phyloP scores from a whole-genome alignment of 345 rosid species.

The Camelina neglecta region DNA sequence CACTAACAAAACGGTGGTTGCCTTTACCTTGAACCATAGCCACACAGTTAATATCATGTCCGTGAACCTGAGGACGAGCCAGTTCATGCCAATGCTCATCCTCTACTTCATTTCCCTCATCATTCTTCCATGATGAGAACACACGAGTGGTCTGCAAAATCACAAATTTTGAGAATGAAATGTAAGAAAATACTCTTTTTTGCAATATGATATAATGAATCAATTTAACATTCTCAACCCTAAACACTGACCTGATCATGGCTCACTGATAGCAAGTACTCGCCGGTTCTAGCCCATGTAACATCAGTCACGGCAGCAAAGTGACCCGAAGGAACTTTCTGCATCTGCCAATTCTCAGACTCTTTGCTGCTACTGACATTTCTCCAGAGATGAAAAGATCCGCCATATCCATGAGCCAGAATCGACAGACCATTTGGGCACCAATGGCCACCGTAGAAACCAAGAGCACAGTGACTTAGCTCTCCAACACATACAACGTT shows the following conservation, averaged over 20 bases:
- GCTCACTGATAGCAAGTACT: conserved; percentile 84
- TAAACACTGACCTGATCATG: conserved; percentile 77
- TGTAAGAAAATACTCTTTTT: background rate
- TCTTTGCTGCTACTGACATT: conserved; percentile 57
- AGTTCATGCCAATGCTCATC: conserved; percentile 84
- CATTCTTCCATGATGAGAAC: conserved; percentile 79
- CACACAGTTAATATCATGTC: conserved; percentile 90
- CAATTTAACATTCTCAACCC: background rate
- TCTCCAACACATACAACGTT: conserved; percentile 97
- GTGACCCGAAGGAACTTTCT: conserved; percentile 88
- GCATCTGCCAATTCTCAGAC: conserved; percentile 85
- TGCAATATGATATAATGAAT: background rate
- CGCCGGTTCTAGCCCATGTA: conserved; percentile 77
- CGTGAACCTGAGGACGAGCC: conserved; percentile 96
- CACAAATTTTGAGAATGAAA: background rate
- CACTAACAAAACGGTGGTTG: conserved; percentile 90
- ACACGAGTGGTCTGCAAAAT: conserved; percentile 71
- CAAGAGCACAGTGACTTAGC: conserved; percentile 92
- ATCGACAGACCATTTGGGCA: conserved; percentile 68
- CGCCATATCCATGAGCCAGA: conserved; percentile 95
- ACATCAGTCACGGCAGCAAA: conserved; percentile 83
- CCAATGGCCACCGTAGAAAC: conserved; percentile 99
- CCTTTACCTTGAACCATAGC: conserved; percentile 81
- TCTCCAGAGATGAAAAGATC: conserved; percentile 88
- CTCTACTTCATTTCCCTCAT: conserved; percentile 42